Evolutionary conservation across 441 rosid species (phyloP).

Genomic region (Manihot esculenta): DNA sequence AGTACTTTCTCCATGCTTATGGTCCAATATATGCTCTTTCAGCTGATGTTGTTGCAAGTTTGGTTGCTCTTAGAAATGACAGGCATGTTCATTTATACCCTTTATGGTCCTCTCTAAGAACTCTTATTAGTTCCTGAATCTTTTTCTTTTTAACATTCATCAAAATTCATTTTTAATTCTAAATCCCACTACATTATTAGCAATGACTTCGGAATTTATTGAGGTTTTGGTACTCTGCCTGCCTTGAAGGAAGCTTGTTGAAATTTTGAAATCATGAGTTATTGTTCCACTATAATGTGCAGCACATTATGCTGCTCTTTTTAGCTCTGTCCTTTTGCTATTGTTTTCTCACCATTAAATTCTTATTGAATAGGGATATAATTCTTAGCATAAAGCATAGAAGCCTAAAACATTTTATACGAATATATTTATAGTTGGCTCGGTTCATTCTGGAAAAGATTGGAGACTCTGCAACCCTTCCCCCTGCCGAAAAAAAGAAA

Average conservation of each 20-base stretch:
- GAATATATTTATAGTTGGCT: too few relatives aligned
- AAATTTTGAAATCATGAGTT: not conserved
- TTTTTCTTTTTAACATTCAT: too few relatives aligned
- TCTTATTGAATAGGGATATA: not conserved
- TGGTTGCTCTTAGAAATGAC: constrained; percentile 77
- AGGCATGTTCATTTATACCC: constrained; percentile 47
- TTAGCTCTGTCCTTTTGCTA: not conserved
- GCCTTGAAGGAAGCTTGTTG: not conserved
- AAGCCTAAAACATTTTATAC: too few relatives aligned
- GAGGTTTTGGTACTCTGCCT: not conserved
- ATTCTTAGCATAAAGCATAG: not conserved
- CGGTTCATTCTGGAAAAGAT: too few relatives aligned
- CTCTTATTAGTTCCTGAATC: too few relatives aligned
- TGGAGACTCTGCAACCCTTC: too few relatives aligned
- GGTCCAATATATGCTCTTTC: constrained; percentile 97
- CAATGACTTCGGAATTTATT: not conserved
- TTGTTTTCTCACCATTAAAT: too few relatives aligned
- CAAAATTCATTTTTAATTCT: not conserved
- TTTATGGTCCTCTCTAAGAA: not conserved
- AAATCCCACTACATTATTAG: not conserved
- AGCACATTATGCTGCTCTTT: not conserved
- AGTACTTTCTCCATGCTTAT: constrained; percentile 94
- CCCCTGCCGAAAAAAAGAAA: too few relatives aligned
- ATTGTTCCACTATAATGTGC: not conserved
- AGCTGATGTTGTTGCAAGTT: constrained; percentile 83